Evolutionary conservation across 352 stramenopile species (phyloP), one percentile per base, ranked within the genome.

Genomic region (Phytophthora kernoviae): DNA sequence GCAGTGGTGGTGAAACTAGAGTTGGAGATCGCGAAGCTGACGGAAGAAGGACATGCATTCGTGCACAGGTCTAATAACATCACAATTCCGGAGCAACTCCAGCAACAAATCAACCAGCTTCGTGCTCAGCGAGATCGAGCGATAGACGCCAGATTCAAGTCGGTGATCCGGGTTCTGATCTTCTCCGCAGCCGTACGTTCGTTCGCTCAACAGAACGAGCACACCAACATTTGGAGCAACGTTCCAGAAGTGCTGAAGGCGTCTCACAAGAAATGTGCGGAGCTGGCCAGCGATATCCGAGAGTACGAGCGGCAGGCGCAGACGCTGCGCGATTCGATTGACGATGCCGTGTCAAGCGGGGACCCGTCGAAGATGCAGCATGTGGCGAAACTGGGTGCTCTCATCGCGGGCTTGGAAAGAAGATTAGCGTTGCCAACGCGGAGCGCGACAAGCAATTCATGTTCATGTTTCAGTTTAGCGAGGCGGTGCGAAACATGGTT

Each of bases 391-490:
- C 46, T 84, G 21, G 70, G 76, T 18, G 59, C 68, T 26, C 46
- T 70, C 22, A 81, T 85, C 34, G 51, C 69, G 7, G 52, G 68
- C 4, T 39, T 70, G 18, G 67, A 89, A 49, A 48, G 37, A 64
- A 76, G 40, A 70, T 82, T 33, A 43, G 37, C n/a, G 18, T 42
- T 14, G 55, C 54, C 14, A 76, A 70, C 22, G 43, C 43, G 2
- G 73, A 87, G 27, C 75, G 80, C 9, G 73, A 84, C 61, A 72
- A 64, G 44, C 75, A 90, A 63, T 85, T 90, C 40, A 68, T 74
- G 24, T 73, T 84, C 62, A 87, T 90, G 77, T 79, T 84, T 51
- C 76, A 85, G 68, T 90, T 80, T 65, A 86, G 73, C 57, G 45
- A 62, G 17, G 50, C 61, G 10, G 48, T 88, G 18, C 71, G 76